Evolutionary conservation across 2,329 filamentous ascomycete genomes (phyloP).

Genomic region (Aureobasidium pullulans): DNA sequence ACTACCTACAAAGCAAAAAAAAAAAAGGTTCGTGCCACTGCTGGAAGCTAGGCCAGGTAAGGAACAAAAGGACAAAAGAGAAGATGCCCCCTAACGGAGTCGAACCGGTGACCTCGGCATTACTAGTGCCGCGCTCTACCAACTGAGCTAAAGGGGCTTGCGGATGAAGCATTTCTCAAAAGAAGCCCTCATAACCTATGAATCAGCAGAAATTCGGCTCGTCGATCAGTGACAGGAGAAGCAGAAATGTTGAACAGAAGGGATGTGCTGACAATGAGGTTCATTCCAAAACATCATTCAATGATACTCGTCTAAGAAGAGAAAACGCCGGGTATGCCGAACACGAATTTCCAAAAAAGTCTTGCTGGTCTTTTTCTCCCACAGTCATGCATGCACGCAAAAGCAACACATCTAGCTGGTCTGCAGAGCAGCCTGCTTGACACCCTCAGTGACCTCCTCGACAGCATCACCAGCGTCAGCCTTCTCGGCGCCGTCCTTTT

Average conservation of each 20-base stretch:
- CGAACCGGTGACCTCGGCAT: constrained; percentile 12
- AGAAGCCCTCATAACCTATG: background rate
- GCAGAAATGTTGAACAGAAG: background rate
- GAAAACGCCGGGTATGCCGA: background rate
- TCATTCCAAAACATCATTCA: background rate
- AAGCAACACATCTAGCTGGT: constrained; percentile 19
- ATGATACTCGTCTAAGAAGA: background rate
- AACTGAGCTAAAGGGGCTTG: constrained; percentile 13
- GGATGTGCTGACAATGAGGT: background rate
- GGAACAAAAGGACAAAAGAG: too few relatives aligned
- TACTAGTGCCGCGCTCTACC: constrained; percentile 14
- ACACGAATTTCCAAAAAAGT: background rate
- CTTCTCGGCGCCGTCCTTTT: constrained; percentile 56
- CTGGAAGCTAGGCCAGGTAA: too few relatives aligned
- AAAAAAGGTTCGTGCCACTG: too few relatives aligned
- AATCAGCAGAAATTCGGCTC: too few relatives aligned
- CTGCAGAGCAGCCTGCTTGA: constrained; percentile 39
- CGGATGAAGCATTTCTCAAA: background rate
- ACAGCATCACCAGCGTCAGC: constrained; percentile 29
- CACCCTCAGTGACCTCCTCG: constrained; percentile 38
- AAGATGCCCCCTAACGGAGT: constrained; percentile 7
- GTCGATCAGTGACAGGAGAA: background rate
- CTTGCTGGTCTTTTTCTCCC: background rate
- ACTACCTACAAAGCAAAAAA: too few relatives aligned
- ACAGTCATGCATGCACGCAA: background rate